These are phyloP conservation scores for Maudiozyma barnettii DNA, from an alignment of 805 yeast genomes.

Conservation along the genomic window DNA sequence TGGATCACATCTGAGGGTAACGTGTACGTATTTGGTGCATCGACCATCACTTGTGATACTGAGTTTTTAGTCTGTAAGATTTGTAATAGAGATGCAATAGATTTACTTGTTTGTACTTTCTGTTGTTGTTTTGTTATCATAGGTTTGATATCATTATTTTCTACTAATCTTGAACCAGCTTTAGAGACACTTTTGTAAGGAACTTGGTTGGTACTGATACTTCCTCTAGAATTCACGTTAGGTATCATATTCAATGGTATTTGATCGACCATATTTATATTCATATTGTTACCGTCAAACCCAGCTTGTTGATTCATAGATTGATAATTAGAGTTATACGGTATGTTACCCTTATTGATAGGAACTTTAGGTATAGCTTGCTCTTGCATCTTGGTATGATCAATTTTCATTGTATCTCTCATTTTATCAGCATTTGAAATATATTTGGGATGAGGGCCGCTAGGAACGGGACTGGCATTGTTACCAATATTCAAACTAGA, in stretches of 20 bases:
- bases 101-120: background rate
- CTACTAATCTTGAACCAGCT: background rate
- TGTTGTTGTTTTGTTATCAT: conserved; percentile 2
- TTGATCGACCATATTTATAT: background rate
- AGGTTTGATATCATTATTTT: background rate
- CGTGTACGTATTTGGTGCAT: conserved; percentile 22
- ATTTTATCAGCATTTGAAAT: background rate
- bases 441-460: background rate
- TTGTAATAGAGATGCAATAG: background rate
- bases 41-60: conserved; percentile 17
- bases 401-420: background rate
- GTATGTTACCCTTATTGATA: background rate
- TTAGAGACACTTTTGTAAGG: background rate
- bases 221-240: background rate
- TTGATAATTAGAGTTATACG: too few relatives aligned
- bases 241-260: background rate
- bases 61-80: conserved; percentile 1
- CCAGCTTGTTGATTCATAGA: too few relatives aligned
- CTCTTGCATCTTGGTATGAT: background rate
- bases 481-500: background rate
- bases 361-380: background rate
- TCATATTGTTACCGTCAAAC: too few relatives aligned
- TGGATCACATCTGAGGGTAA: conserved; percentile 22
- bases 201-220: background rate
- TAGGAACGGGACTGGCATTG: background rate